These are phyloP conservation scores for Rhodosporidiobolus odoratus DNA, from an alignment of 768 basidiomycete species.

Conservation along the genomic window DNA sequence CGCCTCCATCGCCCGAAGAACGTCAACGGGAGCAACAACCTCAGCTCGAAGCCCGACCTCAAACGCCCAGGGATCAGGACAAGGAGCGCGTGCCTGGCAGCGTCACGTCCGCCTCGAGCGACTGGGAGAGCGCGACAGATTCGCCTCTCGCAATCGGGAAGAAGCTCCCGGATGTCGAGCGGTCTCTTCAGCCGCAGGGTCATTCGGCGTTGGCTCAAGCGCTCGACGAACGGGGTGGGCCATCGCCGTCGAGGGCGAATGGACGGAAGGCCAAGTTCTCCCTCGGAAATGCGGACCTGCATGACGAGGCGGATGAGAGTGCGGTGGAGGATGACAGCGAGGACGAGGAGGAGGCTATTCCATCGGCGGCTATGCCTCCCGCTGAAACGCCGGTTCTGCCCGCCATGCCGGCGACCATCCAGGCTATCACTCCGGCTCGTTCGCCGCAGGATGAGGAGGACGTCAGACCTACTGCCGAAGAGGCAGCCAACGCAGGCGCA, in stretches of 20 bases:
- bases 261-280: slow-evolving; percentile 26
- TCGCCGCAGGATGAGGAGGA: neutral
- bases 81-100: slow-evolving; percentile 8
- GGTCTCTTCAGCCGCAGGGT: neutral
- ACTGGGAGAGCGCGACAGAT: slow-evolving; percentile 36
- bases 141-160: slow-evolving; percentile 23
- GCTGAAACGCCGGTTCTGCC: slow-evolving; percentile 20
- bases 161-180: slow-evolving; percentile 22
- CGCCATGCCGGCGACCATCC: slow-evolving; percentile 14
- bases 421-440: slow-evolving; percentile 7
- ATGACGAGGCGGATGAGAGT: slow-evolving; percentile 5
- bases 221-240: neutral
- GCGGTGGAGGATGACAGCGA: neutral
- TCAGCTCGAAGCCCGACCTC: neutral
- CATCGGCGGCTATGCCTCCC: slow-evolving; percentile 22
- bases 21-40: neutral
- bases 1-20: neutral
- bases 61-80: neutral
- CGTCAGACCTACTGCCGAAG: neutral
- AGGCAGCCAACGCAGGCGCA: neutral
- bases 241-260: neutral
- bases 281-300: slow-evolving; percentile 10
- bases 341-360: neutral
- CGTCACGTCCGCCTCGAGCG: slow-evolving; percentile 16
- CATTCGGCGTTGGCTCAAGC: neutral